Conservation (phyloP, 2,329 filamentous ascomycete genomes). For the Cladophialophora immunda region DNA sequence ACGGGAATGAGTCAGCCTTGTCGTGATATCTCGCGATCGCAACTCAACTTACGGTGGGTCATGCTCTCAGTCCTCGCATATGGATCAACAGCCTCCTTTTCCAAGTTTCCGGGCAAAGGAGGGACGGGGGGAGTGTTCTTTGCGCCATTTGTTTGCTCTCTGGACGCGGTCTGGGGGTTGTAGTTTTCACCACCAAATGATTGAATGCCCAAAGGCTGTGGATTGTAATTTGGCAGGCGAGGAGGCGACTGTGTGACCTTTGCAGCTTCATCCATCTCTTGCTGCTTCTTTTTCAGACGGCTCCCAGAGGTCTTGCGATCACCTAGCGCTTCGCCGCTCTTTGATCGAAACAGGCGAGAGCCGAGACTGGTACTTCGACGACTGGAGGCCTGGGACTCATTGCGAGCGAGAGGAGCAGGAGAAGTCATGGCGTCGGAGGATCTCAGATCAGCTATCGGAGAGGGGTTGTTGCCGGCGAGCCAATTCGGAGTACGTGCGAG, state of each 20-base stretch:
- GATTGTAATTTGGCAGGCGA: constrained; percentile 36
- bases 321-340: constrained; percentile 39
- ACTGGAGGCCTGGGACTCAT: constrained; percentile 37
- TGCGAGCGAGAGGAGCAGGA: constrained; percentile 34
- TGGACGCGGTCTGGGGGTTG: constrained; percentile 29
- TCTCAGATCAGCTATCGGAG: constrained; percentile 5
- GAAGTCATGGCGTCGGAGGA: constrained; percentile 34
- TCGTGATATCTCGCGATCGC: background rate
- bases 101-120: constrained; percentile 33
- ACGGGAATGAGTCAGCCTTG: constrained; percentile 18
- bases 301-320: constrained; percentile 36
- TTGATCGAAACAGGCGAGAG: constrained; percentile 40
- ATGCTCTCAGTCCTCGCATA: constrained; percentile 91
- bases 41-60: constrained; percentile 73
- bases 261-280: constrained; percentile 35
- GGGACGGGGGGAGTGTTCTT: constrained; percentile 35
- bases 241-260: constrained; percentile 36
- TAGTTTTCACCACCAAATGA: constrained; percentile 40
- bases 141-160: constrained; percentile 32
- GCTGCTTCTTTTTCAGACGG: constrained; percentile 39
- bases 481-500: constrained; percentile 15
- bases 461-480: constrained; percentile 18
- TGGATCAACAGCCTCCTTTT: constrained; percentile 63
- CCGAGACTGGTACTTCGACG: constrained; percentile 38
- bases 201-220: constrained; percentile 38